phyloP scores from a whole-genome alignment of 306 rosid genomes.

The Sindora glabra region DNA sequence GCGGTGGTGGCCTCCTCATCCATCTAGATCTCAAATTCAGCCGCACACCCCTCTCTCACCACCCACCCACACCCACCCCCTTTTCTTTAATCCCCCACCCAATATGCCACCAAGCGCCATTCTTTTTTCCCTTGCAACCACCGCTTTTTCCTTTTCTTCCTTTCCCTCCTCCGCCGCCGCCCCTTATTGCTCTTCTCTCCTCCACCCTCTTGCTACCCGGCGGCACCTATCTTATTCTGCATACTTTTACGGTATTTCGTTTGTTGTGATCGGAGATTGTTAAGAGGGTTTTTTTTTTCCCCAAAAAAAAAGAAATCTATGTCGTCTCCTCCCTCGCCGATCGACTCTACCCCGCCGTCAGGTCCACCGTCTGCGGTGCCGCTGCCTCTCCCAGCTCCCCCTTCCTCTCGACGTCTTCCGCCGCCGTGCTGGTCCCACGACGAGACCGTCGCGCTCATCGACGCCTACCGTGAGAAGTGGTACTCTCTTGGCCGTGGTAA shows the following conservation, averaged over 20 bases:
- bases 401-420: slow-evolving; percentile 68
- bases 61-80: slow-evolving; percentile 2
- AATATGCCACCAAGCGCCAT: slow-evolving; percentile 38
- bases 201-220: not conserved
- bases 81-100: slow-evolving; percentile 21
- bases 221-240: slow-evolving; percentile 4
- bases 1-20: slow-evolving; percentile 80
- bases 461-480: slow-evolving; percentile 84
- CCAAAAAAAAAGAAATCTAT: too few relatives aligned
- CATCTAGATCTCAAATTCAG: slow-evolving; percentile 67
- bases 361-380: slow-evolving; percentile 32
- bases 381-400: slow-evolving; percentile 32
- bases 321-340: slow-evolving; percentile 44
- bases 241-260: too few relatives aligned
- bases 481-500: slow-evolving; percentile 87
- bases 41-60: slow-evolving; percentile 59
- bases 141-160: not conserved
- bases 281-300: too few relatives aligned
- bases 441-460: slow-evolving; percentile 81
- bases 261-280: too few relatives aligned
- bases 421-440: slow-evolving; percentile 95
- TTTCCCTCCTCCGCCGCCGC: not conserved
- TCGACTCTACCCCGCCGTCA: slow-evolving; percentile 12
- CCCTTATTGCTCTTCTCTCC: not conserved
- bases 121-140: not conserved